Conservation (phyloP, 306 rosid species). For the Hippophae tibetana region DNA sequence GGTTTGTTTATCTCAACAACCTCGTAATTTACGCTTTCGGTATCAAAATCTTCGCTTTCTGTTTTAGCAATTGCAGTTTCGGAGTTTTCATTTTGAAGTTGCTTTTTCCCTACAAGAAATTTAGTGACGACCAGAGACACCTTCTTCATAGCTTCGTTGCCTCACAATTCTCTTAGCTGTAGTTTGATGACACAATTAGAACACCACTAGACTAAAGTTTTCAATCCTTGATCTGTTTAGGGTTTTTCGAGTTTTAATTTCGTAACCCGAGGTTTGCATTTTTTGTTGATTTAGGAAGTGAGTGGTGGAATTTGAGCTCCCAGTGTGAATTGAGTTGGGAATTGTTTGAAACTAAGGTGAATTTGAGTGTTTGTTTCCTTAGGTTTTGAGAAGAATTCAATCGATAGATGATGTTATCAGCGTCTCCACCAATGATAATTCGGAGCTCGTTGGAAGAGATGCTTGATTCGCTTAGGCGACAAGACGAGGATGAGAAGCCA, state of each 20-base stretch:
- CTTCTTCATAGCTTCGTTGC: background rate
- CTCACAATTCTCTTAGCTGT: no score
- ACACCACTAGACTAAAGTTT: no score
- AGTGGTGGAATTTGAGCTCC: no score
- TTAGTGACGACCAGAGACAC: background rate
- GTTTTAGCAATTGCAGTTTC: slow-evolving; percentile 34
- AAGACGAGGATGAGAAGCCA: slow-evolving; percentile 63
- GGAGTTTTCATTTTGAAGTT: slow-evolving; percentile 23
- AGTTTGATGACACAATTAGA: no score
- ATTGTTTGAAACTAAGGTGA: background rate
- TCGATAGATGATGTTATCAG: slow-evolving; percentile 47
- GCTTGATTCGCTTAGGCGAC: slow-evolving; percentile 81
- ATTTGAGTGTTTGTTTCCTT: slow-evolving; percentile 17
- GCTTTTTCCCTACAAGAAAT: slow-evolving; percentile 6
- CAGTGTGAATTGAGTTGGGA: background rate
- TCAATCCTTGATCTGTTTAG: no score
- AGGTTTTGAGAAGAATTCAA: background rate
- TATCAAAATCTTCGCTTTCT: slow-evolving; percentile 26
- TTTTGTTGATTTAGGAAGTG: no score
- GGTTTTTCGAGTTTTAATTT: no score
- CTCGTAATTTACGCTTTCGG: slow-evolving; percentile 39
- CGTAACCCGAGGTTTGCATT: no score
- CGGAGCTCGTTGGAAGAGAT: slow-evolving; percentile 94
- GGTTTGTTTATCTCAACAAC: slow-evolving; percentile 30
- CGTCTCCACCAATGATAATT: slow-evolving; percentile 46